phyloP scores from a whole-genome alignment of 768 basidiomycete genomes.

The Pisolithus marmoratus region DNA sequence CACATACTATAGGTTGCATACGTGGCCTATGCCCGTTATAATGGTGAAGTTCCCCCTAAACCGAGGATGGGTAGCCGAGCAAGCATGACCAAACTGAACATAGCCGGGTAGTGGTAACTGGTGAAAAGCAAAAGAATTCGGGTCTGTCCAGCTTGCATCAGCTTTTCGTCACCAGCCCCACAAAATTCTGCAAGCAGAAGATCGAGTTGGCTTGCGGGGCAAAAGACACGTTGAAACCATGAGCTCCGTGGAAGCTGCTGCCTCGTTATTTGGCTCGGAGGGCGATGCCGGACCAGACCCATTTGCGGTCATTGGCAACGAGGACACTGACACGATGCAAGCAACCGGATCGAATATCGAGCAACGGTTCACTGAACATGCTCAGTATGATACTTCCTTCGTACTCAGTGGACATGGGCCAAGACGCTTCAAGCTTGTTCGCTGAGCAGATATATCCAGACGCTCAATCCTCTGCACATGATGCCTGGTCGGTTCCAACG shows the following conservation, averaged over 20 bases:
- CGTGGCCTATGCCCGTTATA: conserved; percentile 12
- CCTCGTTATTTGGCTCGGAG: conserved; percentile 70
- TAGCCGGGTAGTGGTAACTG: conserved; percentile 3
- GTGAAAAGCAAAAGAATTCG: conserved; percentile 3
- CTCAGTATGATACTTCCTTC: conserved; percentile 16
- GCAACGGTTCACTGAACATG: conserved; percentile 12
- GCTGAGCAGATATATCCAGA: conserved; percentile 28
- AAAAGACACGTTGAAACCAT: conserved; percentile 37
- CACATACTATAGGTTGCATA: conserved; percentile 13
- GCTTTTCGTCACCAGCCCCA: conserved; percentile 8
- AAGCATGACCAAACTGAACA: conserved; percentile 25
- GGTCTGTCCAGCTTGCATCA: background rate
- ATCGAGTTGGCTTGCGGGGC: conserved; percentile 5
- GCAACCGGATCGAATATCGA: conserved; percentile 10
- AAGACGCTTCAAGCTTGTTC: conserved; percentile 36
- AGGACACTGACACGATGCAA: conserved; percentile 26
- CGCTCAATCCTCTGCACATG: conserved; percentile 18
- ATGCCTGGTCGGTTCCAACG: conserved; percentile 23
- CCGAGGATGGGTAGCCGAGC: conserved; percentile 3
- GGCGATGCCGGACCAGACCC: conserved; percentile 53
- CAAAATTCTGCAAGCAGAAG: conserved; percentile 10
- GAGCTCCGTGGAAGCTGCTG: conserved; percentile 71
- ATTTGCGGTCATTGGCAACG: conserved; percentile 54
- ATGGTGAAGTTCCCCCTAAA: conserved; percentile 6
- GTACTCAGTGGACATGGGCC: conserved; percentile 26